Conservation (phyloP, 139 green algal genomes). For the Chlamydomonas schloesseri region DNA sequence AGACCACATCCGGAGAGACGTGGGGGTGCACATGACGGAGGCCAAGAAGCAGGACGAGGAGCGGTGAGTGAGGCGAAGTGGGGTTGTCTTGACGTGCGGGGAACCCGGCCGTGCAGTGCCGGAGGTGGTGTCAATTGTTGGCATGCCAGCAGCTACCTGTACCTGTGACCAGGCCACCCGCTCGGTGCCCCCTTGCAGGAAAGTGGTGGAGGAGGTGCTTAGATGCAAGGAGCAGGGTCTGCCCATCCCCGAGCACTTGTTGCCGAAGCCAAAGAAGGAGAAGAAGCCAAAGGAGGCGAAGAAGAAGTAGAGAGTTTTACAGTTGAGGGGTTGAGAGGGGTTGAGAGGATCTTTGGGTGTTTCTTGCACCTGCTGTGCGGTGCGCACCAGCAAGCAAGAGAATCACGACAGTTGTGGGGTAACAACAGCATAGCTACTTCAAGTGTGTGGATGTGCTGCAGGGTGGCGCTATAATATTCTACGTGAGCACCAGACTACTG, state of each 20-base stretch:
- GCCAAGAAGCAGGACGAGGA: constrained; percentile 55
- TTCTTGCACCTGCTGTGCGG: too few relatives aligned
- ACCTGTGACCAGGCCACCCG: background rate
- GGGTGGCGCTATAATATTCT: too few relatives aligned
- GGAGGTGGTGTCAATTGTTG: background rate
- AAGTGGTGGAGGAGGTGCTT: constrained; percentile 56
- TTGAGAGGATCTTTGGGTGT: too few relatives aligned
- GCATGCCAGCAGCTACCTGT: too few relatives aligned
- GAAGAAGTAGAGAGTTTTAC: too few relatives aligned
- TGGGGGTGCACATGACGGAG: constrained; percentile 43
- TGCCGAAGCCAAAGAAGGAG: constrained; percentile 50
- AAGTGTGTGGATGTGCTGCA: too few relatives aligned
- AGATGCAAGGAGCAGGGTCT: constrained; percentile 49
- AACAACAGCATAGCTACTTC: too few relatives aligned
- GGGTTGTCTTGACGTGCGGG: background rate
- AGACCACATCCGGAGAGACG: constrained; percentile 65
- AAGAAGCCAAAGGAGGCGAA: background rate
- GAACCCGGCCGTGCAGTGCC: background rate
- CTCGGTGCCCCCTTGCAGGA: constrained; percentile 14
- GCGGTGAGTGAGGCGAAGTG: constrained; percentile 16
- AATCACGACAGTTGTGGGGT: too few relatives aligned
- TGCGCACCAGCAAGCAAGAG: too few relatives aligned
- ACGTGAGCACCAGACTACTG: too few relatives aligned
- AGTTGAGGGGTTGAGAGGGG: too few relatives aligned
- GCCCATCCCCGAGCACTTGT: constrained; percentile 56